A percentile compares a stretch with the other conserved stretches of the same genome.
Evolutionary conservation across 2,329 filamentous ascomycete species (phyloP).

Genomic region (Trichoderma oligosporum): DNA sequence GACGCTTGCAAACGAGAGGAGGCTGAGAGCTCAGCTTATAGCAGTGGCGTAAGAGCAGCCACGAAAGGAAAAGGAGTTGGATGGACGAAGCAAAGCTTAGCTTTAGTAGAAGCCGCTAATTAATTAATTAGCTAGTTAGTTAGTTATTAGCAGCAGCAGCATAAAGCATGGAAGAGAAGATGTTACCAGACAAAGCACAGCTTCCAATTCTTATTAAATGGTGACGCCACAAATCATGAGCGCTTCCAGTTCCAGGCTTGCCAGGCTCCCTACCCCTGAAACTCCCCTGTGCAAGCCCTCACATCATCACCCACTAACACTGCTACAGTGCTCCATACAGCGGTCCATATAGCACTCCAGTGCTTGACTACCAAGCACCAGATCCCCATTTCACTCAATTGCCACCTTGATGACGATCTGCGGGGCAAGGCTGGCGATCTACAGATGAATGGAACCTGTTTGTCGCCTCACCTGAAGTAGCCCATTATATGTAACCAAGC

Average conservation of each 20-base stretch:
- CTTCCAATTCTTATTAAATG: too few relatives aligned
- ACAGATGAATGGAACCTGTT: background rate
- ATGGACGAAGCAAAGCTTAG: background rate
- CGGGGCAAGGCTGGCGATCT: background rate
- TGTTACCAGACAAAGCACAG: too few relatives aligned
- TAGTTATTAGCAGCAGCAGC: too few relatives aligned
- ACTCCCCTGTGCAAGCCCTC: background rate
- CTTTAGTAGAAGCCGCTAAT: background rate
- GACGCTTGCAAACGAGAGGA: background rate
- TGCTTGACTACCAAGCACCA: too few relatives aligned
- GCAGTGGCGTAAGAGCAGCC: background rate
- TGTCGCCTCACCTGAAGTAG: background rate
- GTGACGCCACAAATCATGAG: too few relatives aligned
- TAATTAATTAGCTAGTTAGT: too few relatives aligned
- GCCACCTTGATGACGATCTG: conserved; percentile 2
- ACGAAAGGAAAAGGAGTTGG: background rate
- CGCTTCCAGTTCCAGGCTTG: background rate
- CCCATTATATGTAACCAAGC: too few relatives aligned
- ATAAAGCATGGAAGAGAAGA: too few relatives aligned
- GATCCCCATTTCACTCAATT: background rate
- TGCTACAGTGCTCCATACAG: too few relatives aligned
- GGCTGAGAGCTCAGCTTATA: background rate
- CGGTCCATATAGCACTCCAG: too few relatives aligned
- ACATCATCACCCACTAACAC: background rate
- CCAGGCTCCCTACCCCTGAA: conserved; percentile 10